Percentiles rank a stretch among this genome's conserved stretches.
Evolutionary conservation across 2,329 filamentous ascomycete species (phyloP).

Genomic region (Talaromyces sp.): DNA sequence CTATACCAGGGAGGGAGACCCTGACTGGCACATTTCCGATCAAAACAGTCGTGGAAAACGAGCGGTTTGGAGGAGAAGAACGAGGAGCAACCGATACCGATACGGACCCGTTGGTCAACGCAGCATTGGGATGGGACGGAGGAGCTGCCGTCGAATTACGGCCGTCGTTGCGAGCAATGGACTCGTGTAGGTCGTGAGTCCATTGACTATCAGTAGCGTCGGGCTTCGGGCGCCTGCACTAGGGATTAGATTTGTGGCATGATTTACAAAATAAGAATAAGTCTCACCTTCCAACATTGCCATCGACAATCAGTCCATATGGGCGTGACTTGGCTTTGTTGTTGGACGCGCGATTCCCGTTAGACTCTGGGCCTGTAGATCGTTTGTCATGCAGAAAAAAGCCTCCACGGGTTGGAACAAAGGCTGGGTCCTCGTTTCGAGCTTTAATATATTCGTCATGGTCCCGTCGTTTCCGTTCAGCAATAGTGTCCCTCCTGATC

Average conservation of each 20-base stretch:
- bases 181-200: conserved; percentile 93
- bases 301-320: conserved; percentile 44
- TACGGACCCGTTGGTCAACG: conserved; percentile 18
- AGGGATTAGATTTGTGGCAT: conserved; percentile 32
- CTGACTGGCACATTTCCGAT: conserved; percentile 82
- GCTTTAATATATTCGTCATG: conserved; percentile 88
- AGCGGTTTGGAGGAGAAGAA: conserved; percentile 63
- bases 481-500: conserved; percentile 50
- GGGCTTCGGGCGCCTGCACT: conserved; percentile 22
- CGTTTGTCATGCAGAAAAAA: conserved; percentile 98
- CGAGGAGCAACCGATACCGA: conserved; percentile 45
- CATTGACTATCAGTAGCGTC: conserved; percentile 67
- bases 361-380: conserved; percentile 68
- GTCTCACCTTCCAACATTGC: conserved; percentile 39
- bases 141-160: conserved; percentile 18
- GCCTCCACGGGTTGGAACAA: conserved; percentile 86
- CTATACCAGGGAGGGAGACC: conserved; percentile 70
- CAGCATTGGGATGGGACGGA: conserved; percentile 16
- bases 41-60: conserved; percentile 75
- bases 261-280: conserved; percentile 18
- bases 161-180: conserved; percentile 38
- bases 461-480: conserved; percentile 71
- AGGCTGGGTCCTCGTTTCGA: conserved; percentile 81
- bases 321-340: conserved; percentile 51
- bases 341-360: conserved; percentile 61